Evolutionary conservation across 148 eudicot species (phyloP).

Genomic region (Rhododendron kiyosumense): DNA sequence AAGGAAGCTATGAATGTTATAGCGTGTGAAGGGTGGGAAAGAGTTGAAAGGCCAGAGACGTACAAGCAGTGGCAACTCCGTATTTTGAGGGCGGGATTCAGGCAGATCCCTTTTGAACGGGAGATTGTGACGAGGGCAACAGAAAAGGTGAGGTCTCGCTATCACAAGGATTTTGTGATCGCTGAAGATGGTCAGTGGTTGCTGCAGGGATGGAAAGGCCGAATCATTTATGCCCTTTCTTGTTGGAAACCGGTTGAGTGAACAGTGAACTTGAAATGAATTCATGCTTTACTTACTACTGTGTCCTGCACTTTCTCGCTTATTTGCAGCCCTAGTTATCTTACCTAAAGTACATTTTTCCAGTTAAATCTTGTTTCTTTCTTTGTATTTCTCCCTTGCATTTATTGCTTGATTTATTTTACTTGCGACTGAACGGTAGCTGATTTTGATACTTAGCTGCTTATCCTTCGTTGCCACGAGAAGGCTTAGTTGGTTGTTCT

Average conservation of each 20-base stretch:
- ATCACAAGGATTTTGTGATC: conserved; percentile 31
- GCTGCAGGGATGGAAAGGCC: conserved; percentile 38
- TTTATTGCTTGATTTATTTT: background rate
- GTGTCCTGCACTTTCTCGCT: background rate
- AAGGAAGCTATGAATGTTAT: conserved; percentile 35
- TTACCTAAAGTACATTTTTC: background rate
- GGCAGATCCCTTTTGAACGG: conserved; percentile 20
- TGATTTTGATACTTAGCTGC: background rate
- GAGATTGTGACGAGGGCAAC: conserved; percentile 19
- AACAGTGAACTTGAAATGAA: background rate
- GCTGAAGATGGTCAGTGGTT: conserved; percentile 32
- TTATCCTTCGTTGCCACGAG: background rate
- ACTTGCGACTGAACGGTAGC: background rate
- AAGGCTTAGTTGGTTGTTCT: background rate
- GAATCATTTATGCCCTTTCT: conserved; percentile 27
- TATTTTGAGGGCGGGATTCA: conserved; percentile 26
- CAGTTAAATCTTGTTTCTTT: background rate
- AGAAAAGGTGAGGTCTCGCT: conserved; percentile 15
- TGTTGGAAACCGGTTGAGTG: conserved; percentile 27
- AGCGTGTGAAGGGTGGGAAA: conserved; percentile 38
- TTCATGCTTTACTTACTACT: background rate
- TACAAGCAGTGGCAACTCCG: conserved; percentile 41
- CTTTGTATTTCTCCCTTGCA: background rate
- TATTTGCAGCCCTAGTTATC: background rate
- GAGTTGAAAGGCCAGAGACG: conserved; percentile 36